Conservation (phyloP, 73 alveolate genomes). For the Symbiodinium pilosum region DNA sequence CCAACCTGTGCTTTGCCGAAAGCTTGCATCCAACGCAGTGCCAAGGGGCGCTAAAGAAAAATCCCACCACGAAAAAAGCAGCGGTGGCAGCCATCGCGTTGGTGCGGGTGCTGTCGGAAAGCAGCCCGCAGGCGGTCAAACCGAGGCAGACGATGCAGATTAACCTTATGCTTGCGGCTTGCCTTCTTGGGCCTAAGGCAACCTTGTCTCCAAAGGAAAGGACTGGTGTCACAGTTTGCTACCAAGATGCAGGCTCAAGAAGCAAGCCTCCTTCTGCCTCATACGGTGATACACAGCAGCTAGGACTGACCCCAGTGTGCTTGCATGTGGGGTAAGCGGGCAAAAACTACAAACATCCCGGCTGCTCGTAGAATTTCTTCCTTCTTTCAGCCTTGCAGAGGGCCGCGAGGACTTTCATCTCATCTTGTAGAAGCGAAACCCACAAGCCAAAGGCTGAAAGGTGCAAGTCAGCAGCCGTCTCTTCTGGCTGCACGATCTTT, state of each 20-base stretch:
- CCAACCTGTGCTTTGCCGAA: too few species aligned
- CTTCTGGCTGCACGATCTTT: conserved; percentile 27
- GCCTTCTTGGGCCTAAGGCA: not conserved
- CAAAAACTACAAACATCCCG: not conserved
- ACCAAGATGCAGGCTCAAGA: conserved; percentile 64
- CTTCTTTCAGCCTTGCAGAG: conserved; percentile 38
- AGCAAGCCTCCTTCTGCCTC: conserved; percentile 66
- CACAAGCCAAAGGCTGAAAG: too few species aligned
- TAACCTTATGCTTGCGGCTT: conserved; percentile 16
- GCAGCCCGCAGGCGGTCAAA: conserved; percentile 47
- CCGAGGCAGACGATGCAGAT: conserved; percentile 34
- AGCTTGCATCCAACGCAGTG: too few species aligned
- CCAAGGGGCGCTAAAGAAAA: conserved; percentile 41
- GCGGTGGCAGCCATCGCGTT: conserved; percentile 60
- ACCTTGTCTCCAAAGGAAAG: not conserved
- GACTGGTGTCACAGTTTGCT: not conserved
- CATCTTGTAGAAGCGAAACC: not conserved
- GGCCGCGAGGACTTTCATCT: too few species aligned
- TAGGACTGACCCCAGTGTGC: too few species aligned
- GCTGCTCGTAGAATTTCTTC: conserved; percentile 43
- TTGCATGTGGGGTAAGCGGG: too few species aligned
- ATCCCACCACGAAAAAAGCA: conserved; percentile 49
- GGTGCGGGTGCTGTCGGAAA: not conserved
- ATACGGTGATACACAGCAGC: not conserved
- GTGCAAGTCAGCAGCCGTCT: conserved; percentile 33